These are phyloP conservation scores for Danielozyma ontarioensis DNA, from an alignment of 805 yeast genomes.

Conservation along the genomic window DNA sequence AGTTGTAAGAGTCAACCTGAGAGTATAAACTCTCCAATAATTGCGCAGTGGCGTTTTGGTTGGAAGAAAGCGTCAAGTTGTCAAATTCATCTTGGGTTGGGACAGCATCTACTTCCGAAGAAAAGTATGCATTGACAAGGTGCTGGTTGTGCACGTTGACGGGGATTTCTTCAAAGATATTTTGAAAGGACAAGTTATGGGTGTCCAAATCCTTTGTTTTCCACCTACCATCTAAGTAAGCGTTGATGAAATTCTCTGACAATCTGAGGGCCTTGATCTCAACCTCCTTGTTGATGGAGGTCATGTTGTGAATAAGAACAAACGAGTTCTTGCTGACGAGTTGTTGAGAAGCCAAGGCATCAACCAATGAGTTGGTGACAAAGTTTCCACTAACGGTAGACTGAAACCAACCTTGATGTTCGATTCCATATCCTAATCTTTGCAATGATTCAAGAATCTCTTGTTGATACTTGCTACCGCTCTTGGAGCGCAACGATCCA, in stretches of 20 bases:
- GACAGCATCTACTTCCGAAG: slow-evolving; percentile 15
- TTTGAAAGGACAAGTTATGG: slow-evolving; percentile 56
- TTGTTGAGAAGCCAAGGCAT: slow-evolving; percentile 64
- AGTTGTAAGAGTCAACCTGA: slow-evolving; percentile 69
- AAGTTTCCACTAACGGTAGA: slow-evolving; percentile 65
- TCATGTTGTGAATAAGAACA: slow-evolving; percentile 62
- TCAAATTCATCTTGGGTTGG: slow-evolving; percentile 24
- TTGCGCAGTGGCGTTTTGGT: slow-evolving; percentile 40
- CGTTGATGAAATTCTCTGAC: slow-evolving; percentile 53
- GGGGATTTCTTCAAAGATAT: slow-evolving; percentile 69
- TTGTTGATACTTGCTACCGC: slow-evolving; percentile 63
- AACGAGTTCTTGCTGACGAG: slow-evolving; percentile 50
- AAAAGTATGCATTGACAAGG: slow-evolving; percentile 53
- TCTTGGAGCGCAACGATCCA: slow-evolving; percentile 54
- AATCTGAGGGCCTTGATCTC: slow-evolving; percentile 67
- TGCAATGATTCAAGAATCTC: slow-evolving; percentile 60
- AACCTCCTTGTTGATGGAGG: slow-evolving; percentile 61
- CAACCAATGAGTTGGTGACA: slow-evolving; percentile 61
- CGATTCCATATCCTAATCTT: slow-evolving; percentile 60
- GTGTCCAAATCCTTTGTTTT: slow-evolving; percentile 57
- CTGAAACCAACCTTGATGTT: slow-evolving; percentile 79
- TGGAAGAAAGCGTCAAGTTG: slow-evolving; percentile 37
- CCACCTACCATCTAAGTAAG: slow-evolving; percentile 56
- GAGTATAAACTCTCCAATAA: slow-evolving; percentile 60
- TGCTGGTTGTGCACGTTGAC: slow-evolving; percentile 62